Evolutionary conservation across 495 filamentous ascomycete genomes (phyloP).

Genomic region (Podospora australis): DNA sequence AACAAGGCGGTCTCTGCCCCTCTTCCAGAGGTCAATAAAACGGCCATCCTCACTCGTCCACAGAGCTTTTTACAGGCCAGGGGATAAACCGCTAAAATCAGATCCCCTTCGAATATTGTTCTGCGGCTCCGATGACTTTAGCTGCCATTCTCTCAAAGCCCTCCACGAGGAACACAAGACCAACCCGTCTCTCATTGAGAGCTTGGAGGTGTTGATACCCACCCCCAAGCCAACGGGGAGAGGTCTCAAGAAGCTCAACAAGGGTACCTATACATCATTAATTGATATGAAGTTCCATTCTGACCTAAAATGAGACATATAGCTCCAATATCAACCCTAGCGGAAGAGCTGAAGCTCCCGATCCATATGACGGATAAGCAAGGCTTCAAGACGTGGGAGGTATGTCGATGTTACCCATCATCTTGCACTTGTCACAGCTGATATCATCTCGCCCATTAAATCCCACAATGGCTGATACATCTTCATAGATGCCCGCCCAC

Average conservation of each 20-base stretch:
- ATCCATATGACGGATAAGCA: slow-evolving; percentile 69
- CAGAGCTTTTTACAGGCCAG: background rate
- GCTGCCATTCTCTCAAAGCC: slow-evolving; percentile 68
- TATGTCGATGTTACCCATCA: too few relatives aligned
- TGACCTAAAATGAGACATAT: background rate
- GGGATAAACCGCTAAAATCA: too few relatives aligned
- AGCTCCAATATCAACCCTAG: slow-evolving; percentile 72
- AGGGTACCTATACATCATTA: slow-evolving; percentile 47
- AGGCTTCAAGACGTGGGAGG: too few relatives aligned
- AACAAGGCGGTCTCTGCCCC: background rate
- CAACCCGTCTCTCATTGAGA: slow-evolving; percentile 55
- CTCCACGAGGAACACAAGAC: slow-evolving; percentile 54
- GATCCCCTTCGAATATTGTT: slow-evolving; percentile 85
- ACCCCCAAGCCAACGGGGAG: slow-evolving; percentile 70
- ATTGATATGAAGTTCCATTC: background rate
- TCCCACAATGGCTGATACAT: too few relatives aligned
- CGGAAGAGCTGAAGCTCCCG: slow-evolving; percentile 53
- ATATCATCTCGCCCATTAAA: background rate
- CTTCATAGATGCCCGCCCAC: slow-evolving; percentile 58
- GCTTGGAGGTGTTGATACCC: slow-evolving; percentile 82
- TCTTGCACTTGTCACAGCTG: background rate
- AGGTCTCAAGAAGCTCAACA: slow-evolving; percentile 59
- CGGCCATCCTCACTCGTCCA: background rate
- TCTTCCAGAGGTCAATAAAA: background rate
- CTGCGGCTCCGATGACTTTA: slow-evolving; percentile 92